phyloP scores from a whole-genome alignment of 2,329 filamentous ascomycete species.

The Epichloe festucae region DNA sequence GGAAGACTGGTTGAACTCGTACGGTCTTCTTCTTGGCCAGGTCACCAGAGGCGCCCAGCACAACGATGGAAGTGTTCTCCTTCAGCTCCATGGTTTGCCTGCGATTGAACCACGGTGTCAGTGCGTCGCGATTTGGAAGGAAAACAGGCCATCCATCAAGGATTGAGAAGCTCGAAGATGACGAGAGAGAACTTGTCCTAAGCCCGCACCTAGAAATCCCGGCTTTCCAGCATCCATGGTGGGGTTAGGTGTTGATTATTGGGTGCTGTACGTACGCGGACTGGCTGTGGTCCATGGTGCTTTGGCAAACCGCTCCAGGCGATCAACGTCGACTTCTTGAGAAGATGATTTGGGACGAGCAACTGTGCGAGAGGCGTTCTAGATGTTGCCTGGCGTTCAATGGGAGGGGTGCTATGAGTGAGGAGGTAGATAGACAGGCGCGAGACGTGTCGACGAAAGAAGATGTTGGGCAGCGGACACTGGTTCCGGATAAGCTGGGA shows the following conservation, averaged over 20 bases:
- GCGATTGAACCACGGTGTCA: slow-evolving; percentile 5
- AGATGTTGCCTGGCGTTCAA: background rate
- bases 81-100: slow-evolving; percentile 83
- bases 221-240: slow-evolving; percentile 6
- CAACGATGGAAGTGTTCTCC: slow-evolving; percentile 94
- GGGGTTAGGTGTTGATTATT: background rate
- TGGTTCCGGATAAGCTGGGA: slow-evolving; percentile 8
- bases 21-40: slow-evolving; percentile 99
- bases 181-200: background rate
- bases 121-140: background rate
- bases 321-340: background rate
- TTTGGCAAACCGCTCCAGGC: slow-evolving; percentile 7
- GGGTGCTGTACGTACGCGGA: slow-evolving; percentile 6
- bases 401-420: background rate
- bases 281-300: slow-evolving; percentile 8
- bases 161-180: background rate
- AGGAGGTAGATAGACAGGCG: background rate
- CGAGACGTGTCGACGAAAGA: slow-evolving; percentile 1
- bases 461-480: slow-evolving; percentile 3
- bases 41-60: slow-evolving; percentile 93
- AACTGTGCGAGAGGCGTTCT: background rate
- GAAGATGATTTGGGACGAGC: background rate
- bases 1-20: slow-evolving; percentile 19
- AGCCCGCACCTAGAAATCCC: slow-evolving; percentile 3
- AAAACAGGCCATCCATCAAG: background rate